phyloP scores from a whole-genome alignment of 345 rosid species.

The Sonneratia alba region DNA sequence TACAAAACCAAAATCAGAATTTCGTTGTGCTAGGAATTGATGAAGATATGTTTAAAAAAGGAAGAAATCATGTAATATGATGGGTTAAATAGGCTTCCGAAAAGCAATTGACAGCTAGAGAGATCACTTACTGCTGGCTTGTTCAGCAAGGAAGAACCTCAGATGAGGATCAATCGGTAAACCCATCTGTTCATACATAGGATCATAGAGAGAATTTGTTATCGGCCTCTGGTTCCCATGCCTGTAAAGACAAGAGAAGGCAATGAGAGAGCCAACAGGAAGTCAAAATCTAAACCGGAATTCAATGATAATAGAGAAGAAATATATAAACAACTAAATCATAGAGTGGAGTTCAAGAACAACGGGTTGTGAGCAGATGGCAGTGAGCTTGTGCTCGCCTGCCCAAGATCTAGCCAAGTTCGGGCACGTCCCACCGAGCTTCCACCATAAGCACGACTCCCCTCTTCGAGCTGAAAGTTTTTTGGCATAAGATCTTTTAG shows the following conservation, averaged over 20 bases:
- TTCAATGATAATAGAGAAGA: neutral
- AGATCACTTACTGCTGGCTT: neutral
- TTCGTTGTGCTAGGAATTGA: neutral
- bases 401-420: neutral
- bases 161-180: constrained; percentile 12
- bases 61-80: too few relatives aligned
- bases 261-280: neutral
- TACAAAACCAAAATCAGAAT: neutral
- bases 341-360: neutral
- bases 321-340: too few relatives aligned
- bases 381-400: neutral
- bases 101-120: neutral
- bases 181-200: constrained; percentile 6
- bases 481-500: neutral
- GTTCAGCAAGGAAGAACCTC: constrained; percentile 5
- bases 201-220: constrained; percentile 4
- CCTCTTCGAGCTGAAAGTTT: neutral
- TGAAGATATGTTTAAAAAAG: too few relatives aligned
- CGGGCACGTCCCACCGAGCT: neutral
- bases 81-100: neutral
- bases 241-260: neutral
- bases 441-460: neutral
- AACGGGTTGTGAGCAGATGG: neutral
- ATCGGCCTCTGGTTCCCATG: neutral
- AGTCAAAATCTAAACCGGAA: neutral